Percentiles rank a stretch among this genome's conserved stretches.
These are phyloP conservation scores for Monsonia emarginata DNA, from an alignment of 441 rosid genomes.

Conservation along the genomic window DNA sequence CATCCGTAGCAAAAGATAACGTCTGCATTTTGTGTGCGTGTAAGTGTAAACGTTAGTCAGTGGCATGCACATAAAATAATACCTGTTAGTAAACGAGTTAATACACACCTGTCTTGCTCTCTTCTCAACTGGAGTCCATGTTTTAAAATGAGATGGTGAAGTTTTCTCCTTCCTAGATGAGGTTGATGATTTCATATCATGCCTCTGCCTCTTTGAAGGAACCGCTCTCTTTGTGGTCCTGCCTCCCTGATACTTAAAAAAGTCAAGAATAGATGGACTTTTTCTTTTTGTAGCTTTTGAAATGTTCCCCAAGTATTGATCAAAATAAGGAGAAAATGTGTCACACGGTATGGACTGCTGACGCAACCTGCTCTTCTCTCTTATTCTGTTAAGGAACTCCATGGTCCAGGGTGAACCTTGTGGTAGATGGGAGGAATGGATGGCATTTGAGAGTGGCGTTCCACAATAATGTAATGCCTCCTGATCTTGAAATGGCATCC, in stretches of 20 bases:
- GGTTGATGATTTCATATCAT: slow-evolving; percentile 29
- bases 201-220: slow-evolving; percentile 55
- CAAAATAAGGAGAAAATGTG: slow-evolving; percentile 32
- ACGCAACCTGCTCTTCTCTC: slow-evolving; percentile 63
- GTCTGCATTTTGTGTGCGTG: slow-evolving; percentile 46
- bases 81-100: slow-evolving; percentile 2
- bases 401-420: slow-evolving; percentile 86
- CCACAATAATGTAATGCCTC: slow-evolving; percentile 43
- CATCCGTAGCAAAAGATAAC: slow-evolving; percentile 46
- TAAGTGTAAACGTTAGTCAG: not conserved
- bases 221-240: slow-evolving; percentile 30
- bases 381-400: slow-evolving; percentile 74
- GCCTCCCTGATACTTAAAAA: slow-evolving; percentile 71
- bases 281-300: slow-evolving; percentile 47
- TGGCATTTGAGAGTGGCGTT: slow-evolving; percentile 60
- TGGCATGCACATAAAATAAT: not conserved
- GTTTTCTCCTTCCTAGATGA: slow-evolving; percentile 30
- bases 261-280: slow-evolving; percentile 73
- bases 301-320: slow-evolving; percentile 23
- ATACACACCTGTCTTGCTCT: slow-evolving; percentile 59
- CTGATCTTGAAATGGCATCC: slow-evolving; percentile 23
- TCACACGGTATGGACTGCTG: slow-evolving; percentile 50
- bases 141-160: slow-evolving; percentile 29
- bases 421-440: slow-evolving; percentile 38
- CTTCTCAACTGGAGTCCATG: slow-evolving; percentile 65